Percentiles rank a stretch among this genome's conserved stretches.
Conservation (phyloP, 306 rosid species). For the Purshia tridentata region DNA sequence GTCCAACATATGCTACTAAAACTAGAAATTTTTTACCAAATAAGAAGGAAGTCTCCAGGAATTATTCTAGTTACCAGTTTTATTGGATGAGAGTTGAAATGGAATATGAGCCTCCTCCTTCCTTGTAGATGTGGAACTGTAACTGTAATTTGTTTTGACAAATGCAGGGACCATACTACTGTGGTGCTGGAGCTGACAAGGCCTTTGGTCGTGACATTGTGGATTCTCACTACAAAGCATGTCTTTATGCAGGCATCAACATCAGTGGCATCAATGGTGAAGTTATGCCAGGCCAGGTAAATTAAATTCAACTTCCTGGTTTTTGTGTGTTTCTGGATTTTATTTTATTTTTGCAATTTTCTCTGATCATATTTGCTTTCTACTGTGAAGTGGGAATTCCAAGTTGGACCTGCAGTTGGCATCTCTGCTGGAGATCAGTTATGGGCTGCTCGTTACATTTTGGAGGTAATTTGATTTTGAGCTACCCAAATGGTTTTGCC, state of each 20-base stretch:
- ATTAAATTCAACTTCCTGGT: neutral
- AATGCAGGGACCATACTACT: slow-evolving; percentile 46
- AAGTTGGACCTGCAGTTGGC: slow-evolving; percentile 22
- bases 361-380: neutral
- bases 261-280: slow-evolving; percentile 73
- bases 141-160: neutral
- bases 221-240: slow-evolving; percentile 70
- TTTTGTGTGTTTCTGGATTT: too few species aligned
- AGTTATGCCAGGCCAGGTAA: slow-evolving; percentile 74
- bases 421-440: slow-evolving; percentile 16
- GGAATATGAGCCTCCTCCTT: too few species aligned
- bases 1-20: too few species aligned
- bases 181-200: slow-evolving; percentile 68
- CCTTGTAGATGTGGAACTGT: neutral
- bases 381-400: slow-evolving; percentile 15
- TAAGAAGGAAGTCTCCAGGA: too few species aligned
- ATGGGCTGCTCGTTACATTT: slow-evolving; percentile 24
- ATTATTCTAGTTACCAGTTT: too few species aligned
- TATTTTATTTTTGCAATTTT: neutral
- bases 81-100: too few species aligned
- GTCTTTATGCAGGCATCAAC: slow-evolving; percentile 62
- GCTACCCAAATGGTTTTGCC: too few species aligned
- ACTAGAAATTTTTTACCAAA: too few species aligned
- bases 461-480: neutral
- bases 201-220: slow-evolving; percentile 75